These are phyloP conservation scores for Cercospora nicotianae DNA, from an alignment of 2,329 filamentous ascomycete species.

Conservation along the genomic window DNA sequence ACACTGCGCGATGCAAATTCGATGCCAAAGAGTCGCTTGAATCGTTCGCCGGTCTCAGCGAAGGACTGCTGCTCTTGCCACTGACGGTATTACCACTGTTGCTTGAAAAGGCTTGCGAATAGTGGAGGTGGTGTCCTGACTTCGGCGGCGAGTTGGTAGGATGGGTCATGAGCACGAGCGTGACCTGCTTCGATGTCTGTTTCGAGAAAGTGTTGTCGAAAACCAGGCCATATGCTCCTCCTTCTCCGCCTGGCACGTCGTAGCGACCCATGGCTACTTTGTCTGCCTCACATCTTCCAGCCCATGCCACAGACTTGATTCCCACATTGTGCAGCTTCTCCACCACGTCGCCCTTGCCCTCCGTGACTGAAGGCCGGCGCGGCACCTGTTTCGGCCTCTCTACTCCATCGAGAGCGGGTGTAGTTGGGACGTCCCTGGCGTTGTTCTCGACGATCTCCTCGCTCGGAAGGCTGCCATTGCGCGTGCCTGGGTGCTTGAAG, in stretches of 20 bases:
- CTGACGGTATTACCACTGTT: constrained; percentile 41
- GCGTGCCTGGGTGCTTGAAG: constrained; percentile 89
- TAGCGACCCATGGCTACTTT: constrained; percentile 89
- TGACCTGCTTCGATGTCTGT: constrained; percentile 88
- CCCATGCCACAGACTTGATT: constrained; percentile 69
- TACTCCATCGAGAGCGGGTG: constrained; percentile 41
- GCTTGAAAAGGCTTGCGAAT: constrained; percentile 56
- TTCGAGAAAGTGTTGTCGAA: constrained; percentile 99
- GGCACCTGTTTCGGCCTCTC: constrained; percentile 44
- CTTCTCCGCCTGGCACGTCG: constrained; percentile 71
- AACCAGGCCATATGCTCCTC: constrained; percentile 92
- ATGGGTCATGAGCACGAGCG: constrained; percentile 91
- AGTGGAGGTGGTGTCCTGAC: constrained; percentile 67
- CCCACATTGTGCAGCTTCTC: constrained; percentile 65
- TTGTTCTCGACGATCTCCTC: constrained; percentile 43
- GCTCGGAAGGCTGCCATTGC: constrained; percentile 52
- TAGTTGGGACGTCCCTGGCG: constrained; percentile 40
- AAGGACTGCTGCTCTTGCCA: constrained; percentile 42
- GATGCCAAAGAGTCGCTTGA: constrained; percentile 54
- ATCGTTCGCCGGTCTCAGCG: constrained; percentile 45
- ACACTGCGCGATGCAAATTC: constrained; percentile 34
- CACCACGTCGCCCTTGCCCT: constrained; percentile 59
- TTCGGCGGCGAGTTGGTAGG: constrained; percentile 78
- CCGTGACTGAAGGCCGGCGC: constrained; percentile 46
- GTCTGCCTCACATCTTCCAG: constrained; percentile 94